Conservation (phyloP, 1,284 basidiomycete species). For the Peniophora sp. region DNA sequence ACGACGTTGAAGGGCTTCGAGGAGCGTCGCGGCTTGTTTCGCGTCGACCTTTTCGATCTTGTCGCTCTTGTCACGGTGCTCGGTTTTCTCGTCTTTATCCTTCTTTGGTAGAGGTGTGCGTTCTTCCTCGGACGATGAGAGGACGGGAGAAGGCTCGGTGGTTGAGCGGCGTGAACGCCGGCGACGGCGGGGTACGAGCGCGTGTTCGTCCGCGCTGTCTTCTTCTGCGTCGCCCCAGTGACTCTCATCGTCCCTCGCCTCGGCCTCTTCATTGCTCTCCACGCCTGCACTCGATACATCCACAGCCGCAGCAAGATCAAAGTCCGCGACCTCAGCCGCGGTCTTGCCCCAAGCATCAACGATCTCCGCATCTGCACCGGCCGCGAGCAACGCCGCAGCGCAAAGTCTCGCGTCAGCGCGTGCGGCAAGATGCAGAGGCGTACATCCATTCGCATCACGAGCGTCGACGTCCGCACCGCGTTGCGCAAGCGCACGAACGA, state of each 20-base stretch:
- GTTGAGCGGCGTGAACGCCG: conserved; percentile 12
- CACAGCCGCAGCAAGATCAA: conserved; percentile 41
- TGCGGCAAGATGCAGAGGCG: conserved; percentile 84
- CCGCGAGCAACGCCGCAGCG: conserved; percentile 60
- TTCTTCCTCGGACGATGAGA: conserved; percentile 14
- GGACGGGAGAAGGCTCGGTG: conserved; percentile 12
- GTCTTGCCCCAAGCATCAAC: conserved; percentile 75
- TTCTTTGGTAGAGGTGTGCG: conserved; percentile 8
- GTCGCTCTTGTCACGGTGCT: conserved; percentile 1
- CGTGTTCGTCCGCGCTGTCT: conserved; percentile 38
- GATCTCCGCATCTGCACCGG: conserved; percentile 75
- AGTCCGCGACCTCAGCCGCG: conserved; percentile 67
- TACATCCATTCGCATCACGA: conserved; percentile 87
- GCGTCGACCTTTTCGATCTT: conserved; percentile 33
- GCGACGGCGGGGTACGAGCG: conserved; percentile 9
- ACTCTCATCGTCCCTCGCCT: conserved; percentile 48
- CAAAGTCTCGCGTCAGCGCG: conserved; percentile 63
- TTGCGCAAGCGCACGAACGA: conserved; percentile 67
- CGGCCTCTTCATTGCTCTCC: conserved; percentile 26
- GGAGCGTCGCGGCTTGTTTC: conserved; percentile 62
- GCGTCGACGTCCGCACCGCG: conserved; percentile 76
- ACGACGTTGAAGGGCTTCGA: conserved; percentile 68
- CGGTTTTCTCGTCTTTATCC: conserved; percentile 9
- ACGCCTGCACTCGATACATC: conserved; percentile 28
- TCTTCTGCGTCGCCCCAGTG: conserved; percentile 64